Conservation (phyloP, 2,329 filamentous ascomycete genomes). For the Acephala macrosclerotiorum region DNA sequence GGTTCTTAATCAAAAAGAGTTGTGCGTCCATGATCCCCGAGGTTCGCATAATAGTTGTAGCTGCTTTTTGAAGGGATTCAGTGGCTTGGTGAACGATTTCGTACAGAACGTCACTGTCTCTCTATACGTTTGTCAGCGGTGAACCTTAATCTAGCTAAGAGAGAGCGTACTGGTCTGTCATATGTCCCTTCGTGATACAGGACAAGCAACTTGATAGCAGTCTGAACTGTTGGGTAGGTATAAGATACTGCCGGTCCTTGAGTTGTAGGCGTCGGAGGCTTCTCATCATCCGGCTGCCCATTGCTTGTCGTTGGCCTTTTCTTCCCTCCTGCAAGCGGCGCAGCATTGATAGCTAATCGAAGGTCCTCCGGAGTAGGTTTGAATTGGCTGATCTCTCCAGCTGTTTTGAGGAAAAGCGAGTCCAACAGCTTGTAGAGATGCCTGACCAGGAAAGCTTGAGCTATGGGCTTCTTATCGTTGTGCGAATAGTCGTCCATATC, state of each 20-base stretch:
- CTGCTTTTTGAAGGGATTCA: slow-evolving; percentile 79
- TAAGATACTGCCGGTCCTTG: slow-evolving; percentile 66
- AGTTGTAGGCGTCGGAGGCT: slow-evolving; percentile 52
- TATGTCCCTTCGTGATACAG: slow-evolving; percentile 60
- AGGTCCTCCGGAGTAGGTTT: slow-evolving; percentile 41
- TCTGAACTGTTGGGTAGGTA: slow-evolving; percentile 64
- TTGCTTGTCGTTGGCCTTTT: slow-evolving; percentile 8
- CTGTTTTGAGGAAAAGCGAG: slow-evolving; percentile 41
- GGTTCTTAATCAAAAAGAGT: slow-evolving; percentile 92
- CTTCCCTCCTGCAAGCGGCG: slow-evolving; percentile 54
- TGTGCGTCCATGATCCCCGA: slow-evolving; percentile 76
- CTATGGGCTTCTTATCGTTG: slow-evolving; percentile 36
- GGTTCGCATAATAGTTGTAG: slow-evolving; percentile 71
- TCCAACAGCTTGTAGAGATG: slow-evolving; percentile 43
- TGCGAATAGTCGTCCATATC: slow-evolving; percentile 37
- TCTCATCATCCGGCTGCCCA: slow-evolving; percentile 16
- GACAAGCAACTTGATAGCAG: slow-evolving; percentile 63
- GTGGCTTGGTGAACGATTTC: slow-evolving; percentile 92
- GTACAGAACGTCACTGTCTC: slow-evolving; percentile 66
- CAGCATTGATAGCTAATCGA: slow-evolving; percentile 29
- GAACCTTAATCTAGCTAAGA: slow-evolving; percentile 5
- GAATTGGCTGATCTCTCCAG: slow-evolving; percentile 41
- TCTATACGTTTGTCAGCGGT: slow-evolving; percentile 35
- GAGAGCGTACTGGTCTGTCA: slow-evolving; percentile 41
- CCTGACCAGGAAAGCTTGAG: slow-evolving; percentile 39